Evolutionary conservation across 2,329 filamentous ascomycete species (phyloP).

Genomic region (Cordyceps tenuipes): DNA sequence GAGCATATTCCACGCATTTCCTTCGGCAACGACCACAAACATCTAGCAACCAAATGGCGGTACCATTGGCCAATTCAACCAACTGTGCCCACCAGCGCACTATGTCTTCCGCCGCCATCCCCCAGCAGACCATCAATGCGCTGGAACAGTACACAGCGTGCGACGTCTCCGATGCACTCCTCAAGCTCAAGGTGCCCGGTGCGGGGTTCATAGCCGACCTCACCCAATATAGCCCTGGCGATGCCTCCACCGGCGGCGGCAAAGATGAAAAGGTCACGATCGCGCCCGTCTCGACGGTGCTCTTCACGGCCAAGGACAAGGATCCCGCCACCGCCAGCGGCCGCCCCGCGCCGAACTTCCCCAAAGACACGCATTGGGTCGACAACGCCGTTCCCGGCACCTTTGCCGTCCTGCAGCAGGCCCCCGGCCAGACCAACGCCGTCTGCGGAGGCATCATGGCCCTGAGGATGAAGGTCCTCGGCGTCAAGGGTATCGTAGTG

Average conservation of each 20-base stretch:
- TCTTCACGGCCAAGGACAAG: slow-evolving; percentile 53
- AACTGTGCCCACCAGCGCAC: not conserved
- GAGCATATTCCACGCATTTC: not conserved
- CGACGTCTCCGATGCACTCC: slow-evolving; percentile 64
- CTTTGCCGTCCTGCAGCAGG: slow-evolving; percentile 60
- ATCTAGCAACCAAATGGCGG: not conserved
- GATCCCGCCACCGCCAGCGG: slow-evolving; percentile 15
- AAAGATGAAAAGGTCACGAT: slow-evolving; percentile 27
- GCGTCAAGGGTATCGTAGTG: slow-evolving; percentile 55
- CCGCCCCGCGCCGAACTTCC: slow-evolving; percentile 39
- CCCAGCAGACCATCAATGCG: slow-evolving; percentile 18
- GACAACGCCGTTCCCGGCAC: slow-evolving; percentile 53
- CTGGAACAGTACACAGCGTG: slow-evolving; percentile 36
- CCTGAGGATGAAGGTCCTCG: slow-evolving; percentile 54
- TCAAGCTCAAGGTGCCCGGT: slow-evolving; percentile 58
- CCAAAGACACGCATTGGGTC: slow-evolving; percentile 56
- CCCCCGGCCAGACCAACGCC: slow-evolving; percentile 56
- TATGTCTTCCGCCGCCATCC: slow-evolving; percentile 14
- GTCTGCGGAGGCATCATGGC: slow-evolving; percentile 73
- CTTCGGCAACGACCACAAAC: not conserved
- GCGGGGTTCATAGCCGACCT: slow-evolving; percentile 60
- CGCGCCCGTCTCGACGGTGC: slow-evolving; percentile 51
- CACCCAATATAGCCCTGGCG: slow-evolving; percentile 22
- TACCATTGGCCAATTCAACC: not conserved
- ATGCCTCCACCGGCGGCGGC: slow-evolving; percentile 14